These are phyloP conservation scores for Quercus aquifolioides DNA, from an alignment of 306 rosid species.

Conservation along the genomic window DNA sequence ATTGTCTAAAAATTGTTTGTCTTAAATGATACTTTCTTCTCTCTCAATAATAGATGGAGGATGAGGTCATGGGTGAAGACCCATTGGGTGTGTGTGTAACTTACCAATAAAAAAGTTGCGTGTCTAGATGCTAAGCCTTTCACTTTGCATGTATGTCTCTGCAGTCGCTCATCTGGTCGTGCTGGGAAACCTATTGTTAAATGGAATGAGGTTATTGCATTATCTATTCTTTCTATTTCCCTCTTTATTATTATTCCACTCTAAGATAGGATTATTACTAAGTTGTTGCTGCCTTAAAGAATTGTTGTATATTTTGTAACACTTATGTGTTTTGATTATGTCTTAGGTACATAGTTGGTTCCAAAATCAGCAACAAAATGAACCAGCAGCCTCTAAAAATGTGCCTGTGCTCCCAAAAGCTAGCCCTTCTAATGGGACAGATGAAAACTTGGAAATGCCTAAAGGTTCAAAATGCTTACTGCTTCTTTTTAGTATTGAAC, in stretches of 20 bases:
- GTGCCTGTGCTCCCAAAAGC: conserved; percentile 27
- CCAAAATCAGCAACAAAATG: conserved; percentile 46
- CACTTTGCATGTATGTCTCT: conserved; percentile 30
- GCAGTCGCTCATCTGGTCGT: conserved; percentile 82
- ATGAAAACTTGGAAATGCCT: conserved; percentile 33
- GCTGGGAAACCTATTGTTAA: conserved; percentile 85
- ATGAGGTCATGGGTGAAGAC: too few relatives aligned
- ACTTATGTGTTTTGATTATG: conserved; percentile 1
- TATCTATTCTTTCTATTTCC: conserved; percentile 2
- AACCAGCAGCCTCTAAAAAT: conserved; percentile 33
- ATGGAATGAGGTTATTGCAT: conserved; percentile 66
- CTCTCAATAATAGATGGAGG: too few relatives aligned
- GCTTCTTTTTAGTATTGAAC: neutral
- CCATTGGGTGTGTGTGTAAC: too few relatives aligned
- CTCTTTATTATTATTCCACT: neutral
- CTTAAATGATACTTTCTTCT: too few relatives aligned
- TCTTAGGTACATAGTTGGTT: conserved; percentile 78
- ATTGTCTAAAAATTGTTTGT: too few relatives aligned
- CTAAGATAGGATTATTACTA: neutral
- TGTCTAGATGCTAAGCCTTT: neutral
- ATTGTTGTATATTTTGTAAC: neutral
- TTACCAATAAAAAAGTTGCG: too few relatives aligned
- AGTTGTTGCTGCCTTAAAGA: neutral
- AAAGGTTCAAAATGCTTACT: conserved; percentile 31
- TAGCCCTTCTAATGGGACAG: conserved; percentile 35